phyloP scores from a whole-genome alignment of 306 rosid species.

The Gillenia trifoliata region DNA sequence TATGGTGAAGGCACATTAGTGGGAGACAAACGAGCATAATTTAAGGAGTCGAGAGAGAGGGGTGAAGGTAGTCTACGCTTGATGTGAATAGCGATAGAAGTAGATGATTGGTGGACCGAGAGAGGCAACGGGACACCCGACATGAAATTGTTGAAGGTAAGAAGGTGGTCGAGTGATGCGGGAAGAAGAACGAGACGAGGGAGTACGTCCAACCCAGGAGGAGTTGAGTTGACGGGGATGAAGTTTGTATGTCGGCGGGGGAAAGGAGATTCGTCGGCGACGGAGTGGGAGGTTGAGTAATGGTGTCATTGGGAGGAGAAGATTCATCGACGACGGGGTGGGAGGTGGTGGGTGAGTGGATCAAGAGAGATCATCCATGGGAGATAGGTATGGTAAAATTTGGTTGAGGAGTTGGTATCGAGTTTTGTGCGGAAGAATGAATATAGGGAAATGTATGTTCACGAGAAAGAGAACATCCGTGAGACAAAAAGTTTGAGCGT shows the following conservation, averaged over 20 bases:
- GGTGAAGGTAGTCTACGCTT: not conserved
- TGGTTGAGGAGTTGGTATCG: not conserved
- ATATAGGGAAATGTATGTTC: not conserved
- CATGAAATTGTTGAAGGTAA: not conserved
- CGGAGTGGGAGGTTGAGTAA: too few relatives aligned
- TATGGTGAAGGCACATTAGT: not conserved
- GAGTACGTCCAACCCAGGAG: too few relatives aligned
- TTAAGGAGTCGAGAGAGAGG: not conserved
- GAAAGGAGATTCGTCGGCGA: too few relatives aligned
- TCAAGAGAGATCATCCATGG: not conserved
- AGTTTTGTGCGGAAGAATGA: not conserved
- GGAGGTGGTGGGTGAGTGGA: fast-evolving
- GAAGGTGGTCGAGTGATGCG: too few relatives aligned
- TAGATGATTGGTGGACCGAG: not conserved
- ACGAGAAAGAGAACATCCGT: not conserved
- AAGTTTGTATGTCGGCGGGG: too few relatives aligned
- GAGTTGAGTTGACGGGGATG: too few relatives aligned
- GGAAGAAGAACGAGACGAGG: too few relatives aligned
- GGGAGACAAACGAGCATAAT: not conserved
- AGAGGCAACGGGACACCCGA: not conserved
- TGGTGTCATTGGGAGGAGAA: too few relatives aligned
- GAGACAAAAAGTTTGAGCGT: too few relatives aligned
- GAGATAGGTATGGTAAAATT: not conserved
- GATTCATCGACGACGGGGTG: too few relatives aligned
- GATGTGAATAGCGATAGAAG: too few relatives aligned